Base-by-base conservation (phyloP, 495 filamentous ascomycete species). In the Xylaria flabelliformis region DNA sequence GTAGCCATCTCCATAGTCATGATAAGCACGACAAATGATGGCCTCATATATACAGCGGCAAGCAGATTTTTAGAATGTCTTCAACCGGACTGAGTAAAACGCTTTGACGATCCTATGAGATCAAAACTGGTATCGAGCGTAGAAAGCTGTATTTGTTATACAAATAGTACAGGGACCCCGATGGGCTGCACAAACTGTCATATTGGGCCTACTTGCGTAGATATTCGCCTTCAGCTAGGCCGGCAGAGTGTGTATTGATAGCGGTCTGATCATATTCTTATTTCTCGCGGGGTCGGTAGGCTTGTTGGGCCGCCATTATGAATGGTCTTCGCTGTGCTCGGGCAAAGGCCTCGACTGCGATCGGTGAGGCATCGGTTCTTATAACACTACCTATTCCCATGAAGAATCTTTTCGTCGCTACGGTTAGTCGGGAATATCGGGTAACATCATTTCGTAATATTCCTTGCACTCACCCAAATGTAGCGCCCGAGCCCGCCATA, bases 361-460 rank as follows among this genome's bases (percentile, higher is more conserved):
- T 85, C 7, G 89, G 88, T 0, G 91, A 91, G 64, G 84, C 81
- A 75, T 97, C 95, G 21, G 94, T 92, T 78, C 96, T 91, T 76
- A 99, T 98, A 24, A 95, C 94, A 74, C 93, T 97, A 72, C 96
- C 96, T 77, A 99, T 97, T 48, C 92, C 95, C 96, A 99, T 99
- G 88, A 99, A 99, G 82, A 98, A 97, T 26, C 96, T 99, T 67
- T 10, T 2, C 9, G 4, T 19, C 19, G n/a, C 10, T 12, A 8
- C 21, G 41, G 36, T 72, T 26, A 72, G 63, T 51, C 53, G 13
- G 13, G 2, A 1, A 17, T 34, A 0, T 32, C 36, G 13, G 8
- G 36, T 32, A n/a, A n/a, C n/a, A n/a, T n/a, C n/a, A n/a, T n/a
- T n/a, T 65, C 26, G 66, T 55, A 48, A 21, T 26, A 8, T 13